A percentile compares a stretch with the other conserved stretches of the same genome.
Evolutionary conservation across 23 red algal species (phyloP).

Genomic region (Agarophyton chilense): DNA sequence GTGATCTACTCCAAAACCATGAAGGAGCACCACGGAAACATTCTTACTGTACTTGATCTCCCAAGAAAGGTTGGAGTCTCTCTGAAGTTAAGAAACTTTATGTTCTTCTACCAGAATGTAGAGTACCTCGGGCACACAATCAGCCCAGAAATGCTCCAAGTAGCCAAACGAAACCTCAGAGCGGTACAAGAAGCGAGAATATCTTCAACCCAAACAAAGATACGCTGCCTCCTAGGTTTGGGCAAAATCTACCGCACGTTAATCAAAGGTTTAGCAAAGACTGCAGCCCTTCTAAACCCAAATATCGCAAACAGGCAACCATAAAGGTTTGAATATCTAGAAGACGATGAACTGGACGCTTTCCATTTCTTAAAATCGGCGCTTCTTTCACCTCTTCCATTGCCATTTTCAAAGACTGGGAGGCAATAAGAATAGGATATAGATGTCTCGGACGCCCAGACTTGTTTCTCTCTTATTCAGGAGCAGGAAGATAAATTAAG

Average conservation of each 20-base stretch:
- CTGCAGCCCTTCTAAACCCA: neutral
- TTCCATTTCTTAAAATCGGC: constrained; percentile 7
- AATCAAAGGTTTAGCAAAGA: neutral
- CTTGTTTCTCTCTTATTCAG: constrained; percentile 14
- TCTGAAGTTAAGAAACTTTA: no score
- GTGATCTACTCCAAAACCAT: constrained; percentile 1
- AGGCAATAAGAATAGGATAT: neutral
- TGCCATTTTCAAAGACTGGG: neutral
- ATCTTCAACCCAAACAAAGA: neutral
- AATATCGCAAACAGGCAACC: neutral
- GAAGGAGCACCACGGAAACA: neutral
- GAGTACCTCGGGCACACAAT: no score
- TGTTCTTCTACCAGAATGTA: no score
- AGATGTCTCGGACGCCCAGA: neutral
- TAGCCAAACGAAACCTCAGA: no score
- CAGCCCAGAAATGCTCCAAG: no score
- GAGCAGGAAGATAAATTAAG: neutral
- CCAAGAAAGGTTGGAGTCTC: neutral
- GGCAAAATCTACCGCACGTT: no score
- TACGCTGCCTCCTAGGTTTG: no score
- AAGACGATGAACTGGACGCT: no score
- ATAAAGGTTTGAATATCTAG: neutral
- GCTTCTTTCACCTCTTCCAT: neutral
- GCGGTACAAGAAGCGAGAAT: no score
- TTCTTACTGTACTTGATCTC: neutral